A percentile compares a stretch with the other conserved stretches of the same genome.
Evolutionary conservation across 345 rosid species (phyloP).

Genomic region (Rhodamnia rubescens): DNA sequence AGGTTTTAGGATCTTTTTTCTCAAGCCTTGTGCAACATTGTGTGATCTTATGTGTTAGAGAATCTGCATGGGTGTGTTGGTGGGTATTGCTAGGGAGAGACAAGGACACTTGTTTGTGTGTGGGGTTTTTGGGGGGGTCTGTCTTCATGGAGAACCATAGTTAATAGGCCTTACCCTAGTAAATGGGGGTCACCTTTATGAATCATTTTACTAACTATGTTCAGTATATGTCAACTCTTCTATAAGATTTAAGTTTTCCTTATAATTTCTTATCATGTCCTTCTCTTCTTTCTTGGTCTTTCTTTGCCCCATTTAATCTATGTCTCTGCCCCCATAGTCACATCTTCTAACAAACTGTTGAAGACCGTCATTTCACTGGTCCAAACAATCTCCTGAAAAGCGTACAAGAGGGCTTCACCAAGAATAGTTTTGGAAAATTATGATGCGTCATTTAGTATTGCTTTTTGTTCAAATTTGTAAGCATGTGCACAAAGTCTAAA

Average conservation of each 20-base stretch:
- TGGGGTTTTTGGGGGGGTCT: neutral
- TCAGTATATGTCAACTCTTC: neutral
- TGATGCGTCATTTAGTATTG: neutral
- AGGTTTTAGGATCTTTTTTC: neutral
- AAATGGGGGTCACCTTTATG: neutral
- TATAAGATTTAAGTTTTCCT: neutral
- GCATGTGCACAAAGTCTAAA: neutral
- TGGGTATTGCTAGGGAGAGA: neutral
- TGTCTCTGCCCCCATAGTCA: neutral
- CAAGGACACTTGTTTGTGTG: neutral
- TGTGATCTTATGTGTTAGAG: neutral
- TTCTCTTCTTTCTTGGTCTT: neutral
- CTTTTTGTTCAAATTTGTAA: neutral
- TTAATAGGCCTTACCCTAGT: neutral
- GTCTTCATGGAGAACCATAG: neutral
- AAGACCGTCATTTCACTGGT: neutral
- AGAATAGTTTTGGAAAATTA: neutral
- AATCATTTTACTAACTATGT: neutral
- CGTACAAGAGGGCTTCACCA: neutral
- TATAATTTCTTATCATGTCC: neutral
- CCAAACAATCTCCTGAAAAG: neutral
- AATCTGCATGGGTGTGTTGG: neutral
- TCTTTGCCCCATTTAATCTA: neutral
- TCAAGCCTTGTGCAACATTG: neutral
- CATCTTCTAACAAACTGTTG: neutral